phyloP scores from a whole-genome alignment of 768 basidiomycete species.

The Trametes cinnabarina region DNA sequence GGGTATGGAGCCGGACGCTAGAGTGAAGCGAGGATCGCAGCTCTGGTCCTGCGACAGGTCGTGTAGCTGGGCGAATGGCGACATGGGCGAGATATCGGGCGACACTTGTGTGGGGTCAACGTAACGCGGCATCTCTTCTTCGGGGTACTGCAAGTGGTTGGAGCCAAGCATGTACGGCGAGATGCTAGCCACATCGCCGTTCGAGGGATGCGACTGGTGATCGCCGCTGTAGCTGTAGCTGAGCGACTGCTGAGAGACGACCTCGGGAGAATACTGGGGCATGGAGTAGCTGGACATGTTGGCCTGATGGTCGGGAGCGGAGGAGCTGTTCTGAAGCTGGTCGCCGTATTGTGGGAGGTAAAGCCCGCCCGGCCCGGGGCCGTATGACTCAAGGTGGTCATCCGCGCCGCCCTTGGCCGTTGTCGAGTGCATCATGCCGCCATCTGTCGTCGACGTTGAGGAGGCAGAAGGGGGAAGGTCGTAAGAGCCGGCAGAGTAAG shows the following conservation, averaged over 20 bases:
- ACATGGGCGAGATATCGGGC: constrained; percentile 17
- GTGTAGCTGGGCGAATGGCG: constrained; percentile 15
- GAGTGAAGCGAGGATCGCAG: constrained; percentile 22
- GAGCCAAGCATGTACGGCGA: constrained; percentile 5
- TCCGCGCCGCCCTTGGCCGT: neutral
- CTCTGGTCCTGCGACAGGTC: constrained; percentile 8
- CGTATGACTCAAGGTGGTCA: constrained; percentile 2
- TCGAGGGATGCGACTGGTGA: neutral
- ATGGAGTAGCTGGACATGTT: neutral
- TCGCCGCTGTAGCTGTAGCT: constrained; percentile 8
- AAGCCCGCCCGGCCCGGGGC: neutral
- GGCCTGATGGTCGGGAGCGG: constrained; percentile 1
- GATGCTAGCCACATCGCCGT: constrained; percentile 7
- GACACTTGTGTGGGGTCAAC: constrained; percentile 23
- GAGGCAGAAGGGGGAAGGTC: constrained; percentile 4
- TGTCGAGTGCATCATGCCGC: neutral
- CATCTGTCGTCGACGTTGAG: neutral
- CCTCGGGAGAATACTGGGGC: neutral
- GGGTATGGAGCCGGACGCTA: constrained; percentile 2
- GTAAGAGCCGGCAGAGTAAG: constrained; percentile 7
- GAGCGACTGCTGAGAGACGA: constrained; percentile 1
- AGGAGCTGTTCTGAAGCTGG: neutral
- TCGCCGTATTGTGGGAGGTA: constrained; percentile 7
- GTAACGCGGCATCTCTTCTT: constrained; percentile 17
- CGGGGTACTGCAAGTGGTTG: constrained; percentile 15